Evolutionary conservation across 306 rosid genomes (phyloP).

Genomic region (Castanospermum australe): DNA sequence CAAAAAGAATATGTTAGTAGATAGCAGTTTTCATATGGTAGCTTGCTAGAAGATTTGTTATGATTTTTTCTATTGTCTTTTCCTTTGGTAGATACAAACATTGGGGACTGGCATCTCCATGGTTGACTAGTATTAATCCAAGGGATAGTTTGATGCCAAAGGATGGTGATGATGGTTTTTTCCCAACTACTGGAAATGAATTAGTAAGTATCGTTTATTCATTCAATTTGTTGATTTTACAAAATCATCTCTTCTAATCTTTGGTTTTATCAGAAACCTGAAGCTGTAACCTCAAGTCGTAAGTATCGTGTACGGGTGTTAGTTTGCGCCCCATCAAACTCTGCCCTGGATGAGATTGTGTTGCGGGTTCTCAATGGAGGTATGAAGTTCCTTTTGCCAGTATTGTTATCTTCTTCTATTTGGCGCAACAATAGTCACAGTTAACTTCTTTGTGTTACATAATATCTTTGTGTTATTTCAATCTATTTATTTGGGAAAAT

Average conservation of each 20-base stretch:
- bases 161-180: conserved; percentile 86
- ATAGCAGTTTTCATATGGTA: neutral
- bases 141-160: conserved; percentile 79
- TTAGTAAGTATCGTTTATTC: conserved; percentile 38
- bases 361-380: conserved; percentile 83
- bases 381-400: conserved; percentile 35
- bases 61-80: conserved; percentile 7
- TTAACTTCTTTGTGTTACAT: conserved; percentile 4
- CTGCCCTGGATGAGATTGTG: conserved; percentile 96
- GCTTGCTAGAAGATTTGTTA: conserved; percentile 11
- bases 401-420: conserved; percentile 5
- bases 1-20: conserved; percentile 1
- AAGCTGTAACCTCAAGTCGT: conserved; percentile 77
- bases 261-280: conserved; percentile 70
- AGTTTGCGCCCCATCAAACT: conserved; percentile 95
- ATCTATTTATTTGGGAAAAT: neutral
- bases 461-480: neutral
- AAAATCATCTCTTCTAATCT: conserved; percentile 34
- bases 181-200: conserved; percentile 86
- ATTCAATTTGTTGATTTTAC: conserved; percentile 10
- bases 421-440: conserved; percentile 2
- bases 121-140: conserved; percentile 70
- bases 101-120: conserved; percentile 77
- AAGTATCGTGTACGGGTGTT: conserved; percentile 87
- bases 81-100: conserved; percentile 54